A percentile compares a stretch with the other conserved stretches of the same genome.
phyloP scores from a whole-genome alignment of 345 rosid species.

The Xanthoceras sorbifolium region DNA sequence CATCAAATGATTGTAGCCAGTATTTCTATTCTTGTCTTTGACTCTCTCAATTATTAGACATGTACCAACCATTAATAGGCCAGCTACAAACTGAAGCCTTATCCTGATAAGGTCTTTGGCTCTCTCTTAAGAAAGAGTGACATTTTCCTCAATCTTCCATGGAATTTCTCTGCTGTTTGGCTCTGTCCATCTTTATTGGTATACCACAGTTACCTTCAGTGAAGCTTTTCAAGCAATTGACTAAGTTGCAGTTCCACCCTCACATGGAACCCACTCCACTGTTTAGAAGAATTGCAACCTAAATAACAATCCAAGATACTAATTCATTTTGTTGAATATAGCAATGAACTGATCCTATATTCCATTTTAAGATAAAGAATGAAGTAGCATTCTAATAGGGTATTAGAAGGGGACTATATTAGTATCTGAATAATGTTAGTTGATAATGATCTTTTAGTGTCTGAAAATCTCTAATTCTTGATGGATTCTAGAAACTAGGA shows the following conservation, averaged over 20 bases:
- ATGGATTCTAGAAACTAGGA: background rate
- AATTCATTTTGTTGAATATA: background rate
- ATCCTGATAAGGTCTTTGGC: no score
- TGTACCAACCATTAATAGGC: no score
- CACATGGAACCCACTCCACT: background rate
- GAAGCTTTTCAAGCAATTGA: background rate
- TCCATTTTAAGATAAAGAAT: background rate
- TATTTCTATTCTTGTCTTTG: no score
- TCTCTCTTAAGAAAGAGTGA: background rate
- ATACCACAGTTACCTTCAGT: background rate
- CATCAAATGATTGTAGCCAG: no score
- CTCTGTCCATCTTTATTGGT: constrained; percentile 1
- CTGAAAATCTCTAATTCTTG: background rate
- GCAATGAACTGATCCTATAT: background rate
- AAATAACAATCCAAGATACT: background rate
- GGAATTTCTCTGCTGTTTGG: background rate
- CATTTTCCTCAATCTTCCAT: background rate
- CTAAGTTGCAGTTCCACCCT: background rate
- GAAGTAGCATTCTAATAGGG: background rate
- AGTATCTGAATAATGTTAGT: background rate
- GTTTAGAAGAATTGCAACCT: background rate
- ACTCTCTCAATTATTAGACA: no score
- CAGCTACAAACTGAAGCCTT: no score
- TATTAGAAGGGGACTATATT: background rate
- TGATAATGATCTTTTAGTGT: background rate